Evolutionary conservation across 2,329 filamentous ascomycete species (phyloP), one percentile per base, ranked within the genome.

Genomic region (Coniochaeta prunicola): DNA sequence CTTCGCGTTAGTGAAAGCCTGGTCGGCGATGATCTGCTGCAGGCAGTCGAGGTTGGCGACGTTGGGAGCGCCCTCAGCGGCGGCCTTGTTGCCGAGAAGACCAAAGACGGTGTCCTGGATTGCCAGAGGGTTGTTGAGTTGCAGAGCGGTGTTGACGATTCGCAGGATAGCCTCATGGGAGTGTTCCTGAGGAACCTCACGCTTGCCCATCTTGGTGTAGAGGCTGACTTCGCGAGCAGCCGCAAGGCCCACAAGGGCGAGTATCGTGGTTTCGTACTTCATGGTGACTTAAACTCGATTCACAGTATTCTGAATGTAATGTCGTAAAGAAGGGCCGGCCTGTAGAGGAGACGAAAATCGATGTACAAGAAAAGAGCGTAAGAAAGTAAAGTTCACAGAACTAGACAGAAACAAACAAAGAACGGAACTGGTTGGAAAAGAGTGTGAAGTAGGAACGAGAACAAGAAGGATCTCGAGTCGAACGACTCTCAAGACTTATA

Each of bases 1-100:
- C 68, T 85, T 84, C 45, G 82, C 80, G 64, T 85, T 84, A 66
- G 80, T 84, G 69, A 85, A 85, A 57, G 83, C 83, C 68, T 80
- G 80, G 71, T 85, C 82, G 53, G 83, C 83, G 17, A 76, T 76
- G 56, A 75, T 76, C 74, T 83, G 81, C 68, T 85, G 82, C 53
- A 85, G 77, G 67, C 83, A 86, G 70, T 84, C 80, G 59, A 79
- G 70, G 67, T 85, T 72, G 53, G 64, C 60, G 30, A 73, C 68
- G 6, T 67, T 59, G 31, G 65, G 66, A 17, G 70, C 69, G 31
- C 70, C 71, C 0, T 60, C 56, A n/a, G 67, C 68, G 6, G 71
- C 71, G 9, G 70, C 75, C 1, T 69, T 71, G 60, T 79, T 76
- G 56, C 79, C 80, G 15, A 82, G 74, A 6, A 82, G 77, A 53